Evolutionary conservation across 2,329 filamentous ascomycete genomes (phyloP), one percentile per base, ranked within the genome.

Genomic region (Cadophora luteo-olivacea): DNA sequence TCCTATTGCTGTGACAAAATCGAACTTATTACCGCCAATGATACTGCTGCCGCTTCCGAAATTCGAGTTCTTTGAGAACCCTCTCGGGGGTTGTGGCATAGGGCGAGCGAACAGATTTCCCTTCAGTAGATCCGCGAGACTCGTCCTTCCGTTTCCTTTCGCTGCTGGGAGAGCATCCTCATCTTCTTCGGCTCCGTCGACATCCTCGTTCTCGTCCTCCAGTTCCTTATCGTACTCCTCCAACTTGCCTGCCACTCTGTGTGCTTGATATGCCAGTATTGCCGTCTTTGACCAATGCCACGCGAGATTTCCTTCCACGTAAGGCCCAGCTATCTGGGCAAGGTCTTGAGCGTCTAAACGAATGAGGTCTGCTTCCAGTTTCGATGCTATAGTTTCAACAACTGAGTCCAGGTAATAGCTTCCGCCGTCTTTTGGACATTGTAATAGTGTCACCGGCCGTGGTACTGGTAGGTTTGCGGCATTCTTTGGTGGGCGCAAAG

Each of bases 301-400:
- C 11, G 77, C 81, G n/a, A 81, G 69, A 69, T 85, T 84, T 74
- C 92, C 88, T 4, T 90, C 91, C 11, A 94, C 79, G 74, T 94
- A 93, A 54, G 87, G 84, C 2, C 90, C 91, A 0, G 90, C 84
- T 32, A 96, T 81, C 61, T 90, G 84, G 3, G 91, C 91, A 64
- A 97, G 80, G 75, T 91, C 90, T 70, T 89, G 86, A 0, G 92
- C 88, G 75, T 90, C 87, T 12, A 97, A 77, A 24, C 87, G 85
- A 38, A 96, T 80, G 3, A 95, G 76, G 72, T 95, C 89, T 3
- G 92, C 90, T 7, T 81, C 81, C 6, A 91, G 81, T 41, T 88
- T 84, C 14, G 81, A 81, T 0, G 91, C 91, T 54, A 91, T 81
- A 62, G 87, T 84, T 68, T 87, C 84, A 1, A 94, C 86, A n/a